These are phyloP conservation scores for Yamadazyma sp. DNA, from an alignment of 805 yeast genomes.

Conservation along the genomic window DNA sequence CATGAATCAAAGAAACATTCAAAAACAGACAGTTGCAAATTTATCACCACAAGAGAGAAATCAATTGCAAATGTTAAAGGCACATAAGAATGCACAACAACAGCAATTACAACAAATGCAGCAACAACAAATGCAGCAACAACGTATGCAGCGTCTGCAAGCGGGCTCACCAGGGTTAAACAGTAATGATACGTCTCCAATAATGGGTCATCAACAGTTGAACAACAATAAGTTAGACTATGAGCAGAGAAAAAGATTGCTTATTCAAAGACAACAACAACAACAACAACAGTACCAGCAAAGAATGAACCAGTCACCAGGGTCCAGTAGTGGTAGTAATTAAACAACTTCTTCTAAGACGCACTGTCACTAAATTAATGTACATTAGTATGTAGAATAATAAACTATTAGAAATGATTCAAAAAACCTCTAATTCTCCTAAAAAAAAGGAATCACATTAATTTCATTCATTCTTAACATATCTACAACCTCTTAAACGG, in stretches of 20 bases:
- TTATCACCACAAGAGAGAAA: constrained; percentile 43
- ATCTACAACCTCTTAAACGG: too few species aligned
- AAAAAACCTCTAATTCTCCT: too few species aligned
- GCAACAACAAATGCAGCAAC: constrained; percentile 3
- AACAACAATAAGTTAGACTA: constrained; percentile 30
- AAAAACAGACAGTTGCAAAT: constrained; percentile 27
- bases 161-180: background rate
- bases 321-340: background rate
- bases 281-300: constrained; percentile 11
- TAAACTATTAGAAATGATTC: too few species aligned
- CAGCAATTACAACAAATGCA: constrained; percentile 20
- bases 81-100: constrained; percentile 29
- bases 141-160: background rate
- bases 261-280: constrained; percentile 32
- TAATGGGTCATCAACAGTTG: constrained; percentile 11
- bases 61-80: constrained; percentile 39
- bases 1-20: constrained; percentile 10
- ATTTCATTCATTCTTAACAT: too few species aligned
- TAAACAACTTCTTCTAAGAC: background rate
- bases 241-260: constrained; percentile 34
- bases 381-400: too few species aligned
- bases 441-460: too few species aligned
- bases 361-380: too few species aligned
- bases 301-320: constrained; percentile 1
- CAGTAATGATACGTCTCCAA: constrained; percentile 12